Conservation (phyloP, 2,329 filamentous ascomycete species). For the Pseudogymnoascus sp. region DNA sequence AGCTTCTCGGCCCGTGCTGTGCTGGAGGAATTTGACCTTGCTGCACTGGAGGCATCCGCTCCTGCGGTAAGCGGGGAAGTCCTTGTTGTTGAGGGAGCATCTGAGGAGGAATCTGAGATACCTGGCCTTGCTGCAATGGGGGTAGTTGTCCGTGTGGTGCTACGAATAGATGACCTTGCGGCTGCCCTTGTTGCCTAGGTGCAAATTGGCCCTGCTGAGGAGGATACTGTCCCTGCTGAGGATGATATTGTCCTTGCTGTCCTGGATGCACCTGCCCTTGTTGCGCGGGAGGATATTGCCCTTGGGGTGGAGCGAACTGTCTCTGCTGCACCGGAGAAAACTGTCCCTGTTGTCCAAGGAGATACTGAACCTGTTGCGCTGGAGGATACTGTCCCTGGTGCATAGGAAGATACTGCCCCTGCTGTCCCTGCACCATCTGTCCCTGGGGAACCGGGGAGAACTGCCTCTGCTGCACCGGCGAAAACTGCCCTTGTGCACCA, state of each 20-base stretch:
- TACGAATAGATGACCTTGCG: not conserved
- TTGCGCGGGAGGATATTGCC: not conserved
- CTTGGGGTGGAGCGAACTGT: not conserved
- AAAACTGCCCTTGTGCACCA: not conserved
- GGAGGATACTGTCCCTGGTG: not conserved
- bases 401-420: not conserved
- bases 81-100: not conserved
- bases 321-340: not conserved
- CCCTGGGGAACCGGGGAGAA: not conserved
- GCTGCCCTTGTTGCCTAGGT: not conserved
- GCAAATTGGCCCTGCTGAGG: not conserved
- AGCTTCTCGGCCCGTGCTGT: not conserved
- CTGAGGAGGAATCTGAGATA: not conserved
- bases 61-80: not conserved
- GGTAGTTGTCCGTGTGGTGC: not conserved
- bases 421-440: not conserved
- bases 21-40: not conserved
- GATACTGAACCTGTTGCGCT: not conserved
- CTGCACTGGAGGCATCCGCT: not conserved
- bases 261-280: not conserved
- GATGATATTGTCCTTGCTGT: not conserved
- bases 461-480: not conserved
- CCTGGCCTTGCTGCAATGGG: not conserved
- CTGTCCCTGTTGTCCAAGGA: not conserved
- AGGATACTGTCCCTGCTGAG: not conserved